Base-by-base conservation (phyloP, 768 basidiomycete species). In the Leucogyrophana mollusca region DNA sequence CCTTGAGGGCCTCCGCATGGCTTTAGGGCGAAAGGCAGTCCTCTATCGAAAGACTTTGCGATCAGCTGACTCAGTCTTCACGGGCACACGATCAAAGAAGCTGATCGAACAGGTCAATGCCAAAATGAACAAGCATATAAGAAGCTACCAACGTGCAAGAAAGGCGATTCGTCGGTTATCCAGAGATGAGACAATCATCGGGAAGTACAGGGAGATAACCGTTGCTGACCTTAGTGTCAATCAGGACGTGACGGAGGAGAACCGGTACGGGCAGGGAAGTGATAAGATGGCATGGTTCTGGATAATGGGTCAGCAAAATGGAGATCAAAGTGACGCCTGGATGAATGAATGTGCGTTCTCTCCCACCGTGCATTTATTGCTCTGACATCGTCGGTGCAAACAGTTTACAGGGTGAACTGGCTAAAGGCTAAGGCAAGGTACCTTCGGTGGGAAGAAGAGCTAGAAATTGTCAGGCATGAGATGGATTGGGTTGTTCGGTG, bases 401-500 rank as follows among this genome's bases (percentile, higher is more conserved):
- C 5, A 47, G 46, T 47, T 24, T 40, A 41, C 14, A 16, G 16
- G 3, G 33, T 47, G 10, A 47, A 34, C 16, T 47, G 46, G 40
- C 23, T 47, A 22, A 47, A 47, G 23, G 50, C 58, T 6, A 54
- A 49, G 41, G 58, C 57, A 23, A 46, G 37, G 25, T 45, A 41
- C 16, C 16, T 53, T 11, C 11, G 49, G 38, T 60, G 59, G 59
- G 20, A 30, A 3, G 55, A 60, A 24, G 58, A 60, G 32, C 3
- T 54, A 13, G 43, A 23, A 6, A 25, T 54, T 13, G 34, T 57
- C 5, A 32, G 30, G 36, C 40, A 56, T 43, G 55, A 59, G 43
- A 57, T 60, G 53, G 9, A 38, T 5, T 60, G 58, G 59, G 46
- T 50, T 0, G n/a, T 50, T 10, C 4, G 16, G 20, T 60, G 45